A percentile compares a stretch with the other conserved stretches of the same genome.
Evolutionary conservation across 1,284 basidiomycete species (phyloP).

Genomic region (Cryptococcus jaspeensis): DNA sequence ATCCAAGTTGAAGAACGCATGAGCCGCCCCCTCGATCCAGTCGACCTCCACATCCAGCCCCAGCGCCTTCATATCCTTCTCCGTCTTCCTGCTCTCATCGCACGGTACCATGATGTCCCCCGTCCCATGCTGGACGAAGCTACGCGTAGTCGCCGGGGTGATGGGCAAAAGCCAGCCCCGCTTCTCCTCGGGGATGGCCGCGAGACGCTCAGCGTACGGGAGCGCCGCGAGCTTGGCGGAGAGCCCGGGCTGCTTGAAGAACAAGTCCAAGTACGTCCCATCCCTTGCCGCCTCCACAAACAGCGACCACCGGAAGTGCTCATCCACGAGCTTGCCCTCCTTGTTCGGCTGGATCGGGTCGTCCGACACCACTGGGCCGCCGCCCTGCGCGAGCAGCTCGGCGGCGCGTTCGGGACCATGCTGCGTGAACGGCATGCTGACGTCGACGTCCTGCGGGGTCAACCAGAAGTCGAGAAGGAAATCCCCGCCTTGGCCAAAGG

Average conservation of each 20-base stretch:
- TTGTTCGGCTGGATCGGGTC: background rate
- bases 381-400: background rate
- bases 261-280: conserved; percentile 7
- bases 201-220: conserved; percentile 4
- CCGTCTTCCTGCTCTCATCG: conserved; percentile 1
- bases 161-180: conserved; percentile 4
- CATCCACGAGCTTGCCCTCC: background rate
- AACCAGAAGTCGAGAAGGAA: conserved; percentile 12
- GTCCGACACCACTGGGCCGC: conserved; percentile 4
- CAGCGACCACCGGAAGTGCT: conserved; percentile 1
- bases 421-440: background rate
- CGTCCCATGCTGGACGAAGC: conserved; percentile 9
- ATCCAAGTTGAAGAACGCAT: conserved; percentile 2
- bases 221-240: conserved; percentile 3
- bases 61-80: conserved; percentile 2
- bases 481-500: conserved; percentile 8
- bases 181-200: conserved; percentile 6
- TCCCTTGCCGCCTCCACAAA: conserved; percentile 1
- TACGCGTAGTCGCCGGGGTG: background rate
- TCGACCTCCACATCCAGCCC: background rate
- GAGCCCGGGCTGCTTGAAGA: conserved; percentile 9
- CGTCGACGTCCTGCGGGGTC: background rate
- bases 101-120: conserved; percentile 6
- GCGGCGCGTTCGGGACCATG: background rate
- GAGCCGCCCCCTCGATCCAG: conserved; percentile 12